These are phyloP conservation scores for Daldinia bambusicola DNA, from an alignment of 495 filamentous ascomycete genomes.

Conservation along the genomic window DNA sequence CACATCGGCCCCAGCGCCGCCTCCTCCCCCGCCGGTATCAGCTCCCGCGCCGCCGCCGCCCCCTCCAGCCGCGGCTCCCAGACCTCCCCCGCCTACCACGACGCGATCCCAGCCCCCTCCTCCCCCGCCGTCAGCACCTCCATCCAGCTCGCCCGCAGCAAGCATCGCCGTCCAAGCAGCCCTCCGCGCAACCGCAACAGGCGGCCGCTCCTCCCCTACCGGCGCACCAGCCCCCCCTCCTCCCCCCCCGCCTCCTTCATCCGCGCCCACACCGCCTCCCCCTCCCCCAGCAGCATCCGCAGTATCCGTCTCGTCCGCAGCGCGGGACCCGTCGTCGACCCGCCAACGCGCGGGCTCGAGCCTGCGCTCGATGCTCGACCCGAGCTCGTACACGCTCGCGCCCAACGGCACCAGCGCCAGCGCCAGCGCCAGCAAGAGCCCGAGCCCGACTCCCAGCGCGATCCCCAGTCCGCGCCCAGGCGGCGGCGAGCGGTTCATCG, in stretches of 20 bases:
- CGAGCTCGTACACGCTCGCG: conserved; percentile 79
- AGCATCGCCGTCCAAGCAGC: conserved; percentile 63
- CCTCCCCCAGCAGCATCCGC: conserved; percentile 18
- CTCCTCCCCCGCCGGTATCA: conserved; percentile 62
- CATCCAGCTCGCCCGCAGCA: conserved; percentile 48
- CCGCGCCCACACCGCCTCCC: conserved; percentile 49
- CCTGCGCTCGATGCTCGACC: conserved; percentile 69
- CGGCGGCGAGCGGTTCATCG: conserved; percentile 61
- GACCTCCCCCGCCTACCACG: conserved; percentile 48
- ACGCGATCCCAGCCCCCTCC: conserved; percentile 63
- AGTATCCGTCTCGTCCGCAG: too few relatives aligned
- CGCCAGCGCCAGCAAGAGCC: conserved; percentile 47
- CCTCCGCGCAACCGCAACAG: conserved; percentile 59
- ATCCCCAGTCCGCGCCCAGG: conserved; percentile 47
- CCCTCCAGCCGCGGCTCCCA: conserved; percentile 40
- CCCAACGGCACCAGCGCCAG: conserved; percentile 53
- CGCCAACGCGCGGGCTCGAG: conserved; percentile 46
- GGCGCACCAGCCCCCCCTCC: conserved; percentile 37
- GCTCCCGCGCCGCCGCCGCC: conserved; percentile 61
- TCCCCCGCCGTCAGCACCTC: conserved; percentile 59
- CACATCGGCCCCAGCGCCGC: conserved; percentile 63
- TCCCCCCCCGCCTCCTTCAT: conserved; percentile 53
- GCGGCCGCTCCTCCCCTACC: conserved; percentile 54
- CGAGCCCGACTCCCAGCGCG: conserved; percentile 54
- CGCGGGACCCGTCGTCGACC: conserved; percentile 5